Evolutionary conservation across 2,329 filamentous ascomycete genomes (phyloP).

Genomic region (Talaromyces sp.): DNA sequence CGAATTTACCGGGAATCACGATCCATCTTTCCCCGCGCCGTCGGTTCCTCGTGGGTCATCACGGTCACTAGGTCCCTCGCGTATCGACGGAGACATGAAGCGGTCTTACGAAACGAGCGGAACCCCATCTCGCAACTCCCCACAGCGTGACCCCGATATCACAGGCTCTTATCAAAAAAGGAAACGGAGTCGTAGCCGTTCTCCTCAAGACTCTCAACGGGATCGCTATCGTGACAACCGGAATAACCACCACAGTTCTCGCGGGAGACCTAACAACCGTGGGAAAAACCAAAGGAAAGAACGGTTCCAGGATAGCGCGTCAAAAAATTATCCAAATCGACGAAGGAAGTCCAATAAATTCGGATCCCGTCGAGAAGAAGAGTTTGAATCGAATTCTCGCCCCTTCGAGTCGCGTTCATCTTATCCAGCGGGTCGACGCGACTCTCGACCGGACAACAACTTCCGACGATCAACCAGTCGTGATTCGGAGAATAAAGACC

Average conservation of each 20-base stretch:
- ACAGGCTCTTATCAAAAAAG: conserved; percentile 30
- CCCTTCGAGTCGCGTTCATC: conserved; percentile 18
- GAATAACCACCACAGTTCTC: conserved; percentile 30
- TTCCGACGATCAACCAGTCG: conserved; percentile 22
- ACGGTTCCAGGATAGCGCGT: conserved; percentile 22
- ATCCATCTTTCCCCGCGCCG: conserved; percentile 21
- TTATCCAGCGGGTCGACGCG: conserved; percentile 19
- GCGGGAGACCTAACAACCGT: conserved; percentile 30
- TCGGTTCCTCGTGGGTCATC: not conserved
- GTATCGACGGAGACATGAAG: conserved; percentile 21
- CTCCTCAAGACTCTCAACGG: conserved; percentile 26
- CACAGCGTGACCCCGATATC: conserved; percentile 26
- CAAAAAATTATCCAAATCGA: conserved; percentile 24
- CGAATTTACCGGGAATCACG: conserved; percentile 26
- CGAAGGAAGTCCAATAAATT: conserved; percentile 28
- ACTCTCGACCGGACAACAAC: conserved; percentile 26
- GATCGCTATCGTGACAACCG: conserved; percentile 19
- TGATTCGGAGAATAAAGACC: conserved; percentile 20
- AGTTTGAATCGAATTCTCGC: conserved; percentile 3
- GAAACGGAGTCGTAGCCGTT: conserved; percentile 38
- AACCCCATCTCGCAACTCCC: conserved; percentile 18
- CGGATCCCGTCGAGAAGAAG: conserved; percentile 18
- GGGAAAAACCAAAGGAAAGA: conserved; percentile 31
- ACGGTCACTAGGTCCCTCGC: conserved; percentile 9
- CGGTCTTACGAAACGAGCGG: conserved; percentile 16